Base-by-base conservation (phyloP, 106 monocot genomes). In the Amphibolis antarctica region DNA sequence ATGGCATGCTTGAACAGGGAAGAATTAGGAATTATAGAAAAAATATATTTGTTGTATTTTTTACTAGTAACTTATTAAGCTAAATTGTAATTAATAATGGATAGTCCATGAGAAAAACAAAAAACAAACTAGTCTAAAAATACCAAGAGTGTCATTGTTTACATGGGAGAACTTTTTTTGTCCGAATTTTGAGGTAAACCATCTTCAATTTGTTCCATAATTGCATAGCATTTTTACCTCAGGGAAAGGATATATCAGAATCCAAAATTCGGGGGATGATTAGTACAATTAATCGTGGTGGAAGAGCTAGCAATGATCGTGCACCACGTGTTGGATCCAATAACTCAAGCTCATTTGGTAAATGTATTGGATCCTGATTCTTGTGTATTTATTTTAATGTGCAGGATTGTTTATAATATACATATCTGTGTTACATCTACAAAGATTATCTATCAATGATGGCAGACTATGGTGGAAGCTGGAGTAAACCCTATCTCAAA, bases 331-430 rank as follows among this genome's bases (percentile, higher is more conserved):
- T 51, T 5, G 28, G 17, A 28, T 66, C 65, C 10, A 19, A 51
- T 15, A 51, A 22, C 31, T 28, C 65, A 66, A 66, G n/a, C n/a
- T n/a, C n/a, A n/a, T n/a, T 28, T 66, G 65, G 65, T 52, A 30
- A 45, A 26, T 63, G 11, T 26, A 27, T 63, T 42, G 10, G 10
- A 24, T 63, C 19, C 44, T 10, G 5, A 63, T 45, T n/a, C 46
- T 46, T 45, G 24, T 13, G 5, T 27, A 22, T 11, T 23, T 21
- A 45, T 29, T 12, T 23, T 12, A 5, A 63, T 63, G 46, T 24
- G 44, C 5, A 24, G 11, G 44, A 18, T 14, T 15, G 26, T 22
- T 26, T 25, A 25, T 14, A 12, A 29, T 28, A 66, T n/a, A n/a
- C n/a, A n/a, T n/a, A n/a, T n/a, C n/a, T n/a, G n/a, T n/a, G n/a